Evolutionary conservation across 2,329 filamentous ascomycete genomes (phyloP).

Genomic region (Exophiala viscosa): DNA sequence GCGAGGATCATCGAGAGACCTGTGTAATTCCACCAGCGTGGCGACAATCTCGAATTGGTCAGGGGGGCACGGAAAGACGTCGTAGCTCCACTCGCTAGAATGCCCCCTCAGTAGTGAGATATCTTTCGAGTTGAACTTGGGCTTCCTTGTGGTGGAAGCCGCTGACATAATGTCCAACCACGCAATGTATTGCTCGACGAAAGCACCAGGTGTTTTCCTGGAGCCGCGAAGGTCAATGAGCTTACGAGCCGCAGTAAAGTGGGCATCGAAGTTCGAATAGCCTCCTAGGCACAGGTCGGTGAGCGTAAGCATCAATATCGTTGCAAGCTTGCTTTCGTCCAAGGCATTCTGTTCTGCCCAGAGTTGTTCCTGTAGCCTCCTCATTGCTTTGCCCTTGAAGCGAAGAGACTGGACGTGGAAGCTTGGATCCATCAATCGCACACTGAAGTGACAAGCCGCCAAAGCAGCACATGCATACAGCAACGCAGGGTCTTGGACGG

Average conservation of each 20-base stretch:
- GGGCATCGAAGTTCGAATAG: slow-evolving; percentile 10
- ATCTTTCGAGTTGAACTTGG: slow-evolving; percentile 3
- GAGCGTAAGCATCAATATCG: slow-evolving; percentile 9
- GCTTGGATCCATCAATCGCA: neutral
- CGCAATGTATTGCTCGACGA: slow-evolving; percentile 12
- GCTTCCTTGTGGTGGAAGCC: neutral
- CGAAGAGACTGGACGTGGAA: slow-evolving; percentile 2
- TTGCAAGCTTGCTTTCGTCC: slow-evolving; percentile 10
- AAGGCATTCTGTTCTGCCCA: slow-evolving; percentile 5
- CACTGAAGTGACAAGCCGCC: slow-evolving; percentile 4
- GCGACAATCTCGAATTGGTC: slow-evolving; percentile 8
- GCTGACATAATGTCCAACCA: slow-evolving; percentile 10
- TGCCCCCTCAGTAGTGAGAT: neutral
- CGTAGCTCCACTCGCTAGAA: slow-evolving; percentile 7
- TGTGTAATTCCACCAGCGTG: neutral
- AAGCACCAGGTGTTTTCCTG: neutral
- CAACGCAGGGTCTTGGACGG: slow-evolving; percentile 3
- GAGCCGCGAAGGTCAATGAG: slow-evolving; percentile 9
- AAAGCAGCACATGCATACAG: slow-evolving; percentile 12
- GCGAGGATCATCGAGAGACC: neutral
- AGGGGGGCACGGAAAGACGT: slow-evolving; percentile 11
- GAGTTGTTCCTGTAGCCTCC: slow-evolving; percentile 9
- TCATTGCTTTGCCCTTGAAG: slow-evolving; percentile 11
- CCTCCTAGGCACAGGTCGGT: slow-evolving; percentile 8
- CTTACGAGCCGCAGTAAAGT: slow-evolving; percentile 5